phyloP scores from a whole-genome alignment of 257 asterid species.

The Lantana camara region DNA sequence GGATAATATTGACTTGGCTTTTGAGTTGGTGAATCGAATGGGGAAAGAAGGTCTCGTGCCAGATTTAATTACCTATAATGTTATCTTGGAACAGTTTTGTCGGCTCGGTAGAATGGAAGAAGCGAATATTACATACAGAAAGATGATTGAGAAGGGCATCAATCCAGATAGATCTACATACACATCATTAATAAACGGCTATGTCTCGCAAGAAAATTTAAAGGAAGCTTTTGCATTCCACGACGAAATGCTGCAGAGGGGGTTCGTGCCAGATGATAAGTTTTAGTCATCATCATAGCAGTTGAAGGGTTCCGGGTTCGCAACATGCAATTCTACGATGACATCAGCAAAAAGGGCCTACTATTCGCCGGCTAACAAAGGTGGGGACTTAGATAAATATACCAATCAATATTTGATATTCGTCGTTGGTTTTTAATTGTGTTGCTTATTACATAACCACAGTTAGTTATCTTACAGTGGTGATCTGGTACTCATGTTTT shows the following conservation, averaged over 20 bases:
- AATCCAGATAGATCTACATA: constrained; percentile 58
- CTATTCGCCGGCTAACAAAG: constrained; percentile 19
- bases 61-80: constrained; percentile 60
- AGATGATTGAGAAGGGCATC: constrained; percentile 52
- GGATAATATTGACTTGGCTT: constrained; percentile 54
- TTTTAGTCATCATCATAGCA: constrained; percentile 43
- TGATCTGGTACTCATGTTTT: not conserved
- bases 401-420: not conserved
- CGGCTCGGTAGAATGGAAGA: constrained; percentile 68
- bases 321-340: not conserved
- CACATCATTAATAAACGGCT: constrained; percentile 61
- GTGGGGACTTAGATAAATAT: constrained; percentile 5
- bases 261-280: constrained; percentile 75
- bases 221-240: constrained; percentile 71
- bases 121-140: constrained; percentile 45
- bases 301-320: constrained; percentile 15
- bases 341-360: not conserved
- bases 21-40: constrained; percentile 55
- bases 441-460: not conserved
- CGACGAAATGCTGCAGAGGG: constrained; percentile 72
- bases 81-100: constrained; percentile 58
- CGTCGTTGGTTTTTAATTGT: not conserved
- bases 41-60: constrained; percentile 51
- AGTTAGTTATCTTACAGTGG: not conserved
- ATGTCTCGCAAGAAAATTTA: constrained; percentile 57